Base-by-base conservation (phyloP, 2,329 filamentous ascomycete species). In the Cryphonectria parasitica region DNA sequence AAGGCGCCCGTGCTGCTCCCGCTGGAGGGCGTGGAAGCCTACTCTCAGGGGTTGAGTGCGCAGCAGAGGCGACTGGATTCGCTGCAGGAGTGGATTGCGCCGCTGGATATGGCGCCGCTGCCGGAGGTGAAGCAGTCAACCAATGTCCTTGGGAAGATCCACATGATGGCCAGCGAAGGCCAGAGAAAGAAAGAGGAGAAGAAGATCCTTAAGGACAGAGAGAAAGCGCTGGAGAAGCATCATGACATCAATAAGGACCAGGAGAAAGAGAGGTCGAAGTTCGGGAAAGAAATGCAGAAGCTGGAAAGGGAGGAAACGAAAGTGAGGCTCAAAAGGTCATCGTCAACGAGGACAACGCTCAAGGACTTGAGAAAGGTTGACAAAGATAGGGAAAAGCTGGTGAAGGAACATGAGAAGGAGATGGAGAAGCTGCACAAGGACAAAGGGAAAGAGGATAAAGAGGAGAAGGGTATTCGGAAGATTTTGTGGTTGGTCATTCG, bases 11-110 rank as follows among this genome's bases (percentile, higher is more conserved):
- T 75, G 11, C 60, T 75, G 15, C 34, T 39, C n/a, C 70, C 74
- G 17, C 45, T 75, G 22, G 70, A 70, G n/a, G 64, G 67, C 25
- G n/a, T 49, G 2, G 43, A 49, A 6, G n/a, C 60, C 5, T 61
- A 63, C 8, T 56, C 63, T 8, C 49, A 66, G 5, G 36, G 25
- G 6, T 22, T 71, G n/a, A 69, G 58, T 13, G 73, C 69, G 7
- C 75, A 76, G 49, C 45, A 75, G 15, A 68, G 74, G 31, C 71
- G 74, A 28, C 56, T 75, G 1, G 36, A 66, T 15, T 71, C 70
- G 0, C 61, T 76, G 28, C 66, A 64, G 25, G 43, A 64, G 4
- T 76, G 73, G 72, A 67, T 73, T 5, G 68, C 70, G n/a, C 71
- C 72, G 1, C 62, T 75, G 13, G 67, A 75, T 3, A 62, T 75